Percentiles rank a stretch among this genome's conserved stretches.
These are phyloP conservation scores for Endocladia muricata DNA, from an alignment of 31 red algal genomes.

Conservation along the genomic window DNA sequence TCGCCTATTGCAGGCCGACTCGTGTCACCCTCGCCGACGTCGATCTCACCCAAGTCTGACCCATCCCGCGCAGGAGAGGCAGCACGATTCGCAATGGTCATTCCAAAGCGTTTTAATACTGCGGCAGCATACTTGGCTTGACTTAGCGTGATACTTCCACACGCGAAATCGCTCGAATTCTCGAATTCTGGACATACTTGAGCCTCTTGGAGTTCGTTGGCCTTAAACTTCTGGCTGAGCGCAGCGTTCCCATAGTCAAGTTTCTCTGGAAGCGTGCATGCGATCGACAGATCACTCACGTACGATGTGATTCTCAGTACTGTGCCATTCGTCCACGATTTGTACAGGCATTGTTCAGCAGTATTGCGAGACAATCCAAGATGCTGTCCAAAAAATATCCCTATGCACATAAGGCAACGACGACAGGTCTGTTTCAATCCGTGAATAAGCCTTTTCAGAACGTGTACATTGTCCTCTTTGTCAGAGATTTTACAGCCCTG, in stretches of 20 bases:
- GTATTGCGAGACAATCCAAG: not conserved
- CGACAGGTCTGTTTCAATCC: not conserved
- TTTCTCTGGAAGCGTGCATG: not conserved
- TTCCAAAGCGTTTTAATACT: not conserved
- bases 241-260: not conserved
- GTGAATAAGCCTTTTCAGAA: not conserved
- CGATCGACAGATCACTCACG: not conserved
- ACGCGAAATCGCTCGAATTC: not conserved
- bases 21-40: not conserved
- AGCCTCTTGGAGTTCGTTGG: not conserved
- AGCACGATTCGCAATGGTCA: not conserved
- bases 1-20: not conserved
- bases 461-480: not conserved
- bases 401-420: not conserved
- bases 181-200: not conserved
- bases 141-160: not conserved
- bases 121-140: not conserved
- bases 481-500: not conserved
- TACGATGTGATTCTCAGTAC: not conserved
- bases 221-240: not conserved
- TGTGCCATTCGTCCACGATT: not conserved
- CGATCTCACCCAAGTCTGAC: not conserved
- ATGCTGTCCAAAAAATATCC: not conserved
- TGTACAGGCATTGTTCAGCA: not conserved
- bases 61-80: not conserved